A percentile compares a stretch with the other conserved stretches of the same genome.
phyloP scores from a whole-genome alignment of 139 green algal species.

The Chlorella sorokiniana region DNA sequence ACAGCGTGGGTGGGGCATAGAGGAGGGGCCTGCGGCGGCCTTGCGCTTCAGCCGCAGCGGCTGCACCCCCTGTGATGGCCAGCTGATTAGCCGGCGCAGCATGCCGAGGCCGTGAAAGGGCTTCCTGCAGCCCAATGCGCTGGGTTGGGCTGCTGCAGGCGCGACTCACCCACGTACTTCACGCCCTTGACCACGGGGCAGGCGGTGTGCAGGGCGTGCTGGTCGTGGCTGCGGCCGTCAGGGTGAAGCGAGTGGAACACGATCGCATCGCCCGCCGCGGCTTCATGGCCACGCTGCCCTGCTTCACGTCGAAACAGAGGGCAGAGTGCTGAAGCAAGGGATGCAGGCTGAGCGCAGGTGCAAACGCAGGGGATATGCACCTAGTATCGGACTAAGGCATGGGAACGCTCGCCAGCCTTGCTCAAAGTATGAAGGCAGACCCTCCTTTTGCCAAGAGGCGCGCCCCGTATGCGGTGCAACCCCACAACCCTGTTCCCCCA shows the following conservation, averaged over 20 bases:
- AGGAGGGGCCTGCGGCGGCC: too few species aligned
- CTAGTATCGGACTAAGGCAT: too few species aligned
- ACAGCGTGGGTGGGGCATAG: background rate
- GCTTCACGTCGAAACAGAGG: background rate
- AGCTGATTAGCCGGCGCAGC: too few species aligned
- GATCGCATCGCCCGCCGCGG: constrained; percentile 57
- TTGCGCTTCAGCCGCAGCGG: too few species aligned
- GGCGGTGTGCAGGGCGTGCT: constrained; percentile 46
- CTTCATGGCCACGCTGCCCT: constrained; percentile 51
- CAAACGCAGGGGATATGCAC: background rate
- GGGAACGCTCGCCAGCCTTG: too few species aligned
- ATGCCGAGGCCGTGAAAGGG: too few species aligned
- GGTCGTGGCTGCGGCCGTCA: constrained; percentile 38
- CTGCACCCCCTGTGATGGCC: too few species aligned
- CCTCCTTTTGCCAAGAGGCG: background rate
- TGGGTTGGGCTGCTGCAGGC: too few species aligned
- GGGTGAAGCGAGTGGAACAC: constrained; percentile 55
- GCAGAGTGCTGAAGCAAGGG: background rate
- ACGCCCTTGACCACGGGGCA: constrained; percentile 66
- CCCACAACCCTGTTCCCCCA: background rate
- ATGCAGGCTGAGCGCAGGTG: background rate
- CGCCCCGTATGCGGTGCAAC: background rate
- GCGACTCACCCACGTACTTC: constrained; percentile 53
- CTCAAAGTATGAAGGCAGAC: too few species aligned
- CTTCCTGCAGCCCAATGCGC: too few species aligned